Percentiles rank a stretch among this genome's conserved stretches.
phyloP scores from a whole-genome alignment of 345 rosid genomes.

The Populus nigra region DNA sequence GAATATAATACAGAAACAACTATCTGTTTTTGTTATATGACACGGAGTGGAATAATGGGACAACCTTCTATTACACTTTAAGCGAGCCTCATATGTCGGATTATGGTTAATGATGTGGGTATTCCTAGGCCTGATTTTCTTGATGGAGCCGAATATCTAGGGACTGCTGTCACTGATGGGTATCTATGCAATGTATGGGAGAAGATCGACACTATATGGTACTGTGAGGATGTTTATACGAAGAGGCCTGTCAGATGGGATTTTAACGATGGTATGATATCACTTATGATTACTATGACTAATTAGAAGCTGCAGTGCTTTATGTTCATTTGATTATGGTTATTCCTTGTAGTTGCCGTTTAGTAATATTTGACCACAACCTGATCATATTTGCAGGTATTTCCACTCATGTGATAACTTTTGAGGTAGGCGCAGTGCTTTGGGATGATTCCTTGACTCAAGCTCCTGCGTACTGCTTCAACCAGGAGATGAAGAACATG shows the following conservation, averaged over 20 bases:
- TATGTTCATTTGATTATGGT: too few relatives aligned
- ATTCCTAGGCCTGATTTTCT: conserved; percentile 27
- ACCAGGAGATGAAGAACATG: too few relatives aligned
- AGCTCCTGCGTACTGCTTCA: too few relatives aligned
- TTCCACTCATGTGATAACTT: conserved; percentile 26
- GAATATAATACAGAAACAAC: conserved; percentile 32
- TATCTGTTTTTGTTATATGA: conserved; percentile 19
- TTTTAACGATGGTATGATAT: conserved; percentile 27
- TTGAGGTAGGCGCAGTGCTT: too few relatives aligned
- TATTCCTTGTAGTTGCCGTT: too few relatives aligned
- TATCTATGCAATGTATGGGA: too few relatives aligned
- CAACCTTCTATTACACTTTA: conserved; percentile 32
- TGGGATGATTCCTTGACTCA: too few relatives aligned
- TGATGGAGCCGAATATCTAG: too few relatives aligned
- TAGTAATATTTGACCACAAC: not conserved
- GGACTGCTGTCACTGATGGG: too few relatives aligned
- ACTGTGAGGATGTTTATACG: conserved; percentile 24
- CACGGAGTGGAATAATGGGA: conserved; percentile 41
- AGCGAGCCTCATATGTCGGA: conserved; percentile 18
- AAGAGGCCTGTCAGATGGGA: conserved; percentile 36
- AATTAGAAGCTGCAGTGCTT: too few relatives aligned
- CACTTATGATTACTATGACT: too few relatives aligned
- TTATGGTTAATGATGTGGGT: conserved; percentile 24
- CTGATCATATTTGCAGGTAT: conserved; percentile 20
- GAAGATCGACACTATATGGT: too few relatives aligned